Percentiles rank a stretch among this genome's conserved stretches.
Conservation (phyloP, 805 yeast species). For the Kazachstania bromeliacearum region DNA sequence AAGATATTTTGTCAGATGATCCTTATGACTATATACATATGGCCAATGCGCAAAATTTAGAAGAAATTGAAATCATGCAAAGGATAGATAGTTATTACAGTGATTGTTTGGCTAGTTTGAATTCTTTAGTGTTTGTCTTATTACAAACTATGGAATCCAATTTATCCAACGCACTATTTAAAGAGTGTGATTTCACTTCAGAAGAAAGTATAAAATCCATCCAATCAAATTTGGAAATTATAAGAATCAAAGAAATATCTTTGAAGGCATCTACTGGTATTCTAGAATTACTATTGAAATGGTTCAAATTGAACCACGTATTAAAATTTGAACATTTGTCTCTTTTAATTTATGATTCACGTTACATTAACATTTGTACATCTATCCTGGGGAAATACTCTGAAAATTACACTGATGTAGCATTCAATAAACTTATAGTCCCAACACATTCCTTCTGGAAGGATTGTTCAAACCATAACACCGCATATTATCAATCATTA, state of each 20-base stretch:
- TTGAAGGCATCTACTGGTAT: constrained; percentile 51
- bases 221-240: constrained; percentile 38
- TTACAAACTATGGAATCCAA: constrained; percentile 54
- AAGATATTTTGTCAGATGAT: constrained; percentile 8
- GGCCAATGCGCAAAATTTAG: constrained; percentile 13
- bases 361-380: constrained; percentile 32
- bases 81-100: constrained; percentile 56
- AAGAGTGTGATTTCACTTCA: constrained; percentile 7
- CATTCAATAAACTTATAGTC: constrained; percentile 19
- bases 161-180: constrained; percentile 24
- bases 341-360: constrained; percentile 65
- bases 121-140: constrained; percentile 55
- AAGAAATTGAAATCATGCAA: constrained; percentile 30
- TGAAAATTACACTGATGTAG: constrained; percentile 25
- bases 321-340: constrained; percentile 69
- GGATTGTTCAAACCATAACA: constrained; percentile 18
- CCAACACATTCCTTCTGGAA: constrained; percentile 24
- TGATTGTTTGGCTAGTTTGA: constrained; percentile 43
- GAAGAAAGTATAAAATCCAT: constrained; percentile 5
- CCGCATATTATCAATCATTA: constrained; percentile 4
- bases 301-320: constrained; percentile 75
- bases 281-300: constrained; percentile 45
- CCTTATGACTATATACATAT: constrained; percentile 26
- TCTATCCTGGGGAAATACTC: constrained; percentile 21
- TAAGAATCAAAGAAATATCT: constrained; percentile 52